phyloP scores from a whole-genome alignment of 768 basidiomycete species.

The Kwoniella europaea region DNA sequence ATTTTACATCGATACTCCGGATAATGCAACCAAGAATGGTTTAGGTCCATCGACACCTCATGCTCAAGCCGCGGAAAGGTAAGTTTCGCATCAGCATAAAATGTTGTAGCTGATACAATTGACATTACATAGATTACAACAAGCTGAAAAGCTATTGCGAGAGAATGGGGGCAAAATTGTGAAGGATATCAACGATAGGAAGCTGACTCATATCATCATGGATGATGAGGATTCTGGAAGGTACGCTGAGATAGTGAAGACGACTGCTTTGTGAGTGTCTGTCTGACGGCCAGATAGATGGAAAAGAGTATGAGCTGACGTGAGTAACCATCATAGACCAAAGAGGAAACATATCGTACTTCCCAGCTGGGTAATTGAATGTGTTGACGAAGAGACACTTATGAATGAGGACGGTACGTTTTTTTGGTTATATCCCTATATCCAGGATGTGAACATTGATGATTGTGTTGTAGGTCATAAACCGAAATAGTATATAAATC shows the following conservation, averaged over 20 bases:
- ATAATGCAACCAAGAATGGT: constrained; percentile 71
- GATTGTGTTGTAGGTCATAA: constrained; percentile 16
- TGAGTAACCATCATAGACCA: constrained; percentile 63
- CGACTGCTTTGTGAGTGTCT: constrained; percentile 69
- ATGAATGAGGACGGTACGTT: constrained; percentile 75
- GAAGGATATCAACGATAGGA: constrained; percentile 70
- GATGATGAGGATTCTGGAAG: constrained; percentile 81
- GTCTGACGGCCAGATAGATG: no score
- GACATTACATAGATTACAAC: constrained; percentile 63
- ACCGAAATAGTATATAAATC: constrained; percentile 2
- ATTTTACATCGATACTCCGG: constrained; percentile 85
- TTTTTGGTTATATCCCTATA: no score
- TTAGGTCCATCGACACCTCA: constrained; percentile 66
- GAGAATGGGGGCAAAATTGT: constrained; percentile 75
- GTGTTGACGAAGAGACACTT: constrained; percentile 79
- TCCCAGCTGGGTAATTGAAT: constrained; percentile 75
- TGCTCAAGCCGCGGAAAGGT: constrained; percentile 64
- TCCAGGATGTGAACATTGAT: no score
- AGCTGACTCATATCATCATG: constrained; percentile 82
- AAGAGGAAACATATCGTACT: constrained; percentile 79
- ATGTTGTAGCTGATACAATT: background rate
- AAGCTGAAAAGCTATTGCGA: constrained; percentile 64
- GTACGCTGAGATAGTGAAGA: constrained; percentile 71
- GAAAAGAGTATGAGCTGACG: background rate
- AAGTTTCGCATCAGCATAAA: background rate